These are phyloP conservation scores for Erigeron philadelphicus DNA, from an alignment of 140 eudicot species.

Conservation along the genomic window DNA sequence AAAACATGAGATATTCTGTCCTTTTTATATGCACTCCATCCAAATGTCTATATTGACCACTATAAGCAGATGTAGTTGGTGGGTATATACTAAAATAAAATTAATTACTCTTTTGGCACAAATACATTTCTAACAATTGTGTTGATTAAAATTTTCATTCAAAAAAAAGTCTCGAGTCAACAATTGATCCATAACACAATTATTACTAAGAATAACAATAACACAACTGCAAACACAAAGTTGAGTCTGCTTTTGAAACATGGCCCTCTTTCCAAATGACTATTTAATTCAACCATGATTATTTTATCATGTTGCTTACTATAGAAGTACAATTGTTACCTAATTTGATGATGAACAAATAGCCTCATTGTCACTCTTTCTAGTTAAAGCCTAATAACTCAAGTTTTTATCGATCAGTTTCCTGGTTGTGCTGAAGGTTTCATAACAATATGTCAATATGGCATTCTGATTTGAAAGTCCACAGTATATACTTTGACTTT, in stretches of 20 bases:
- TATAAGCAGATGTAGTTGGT: conserved; percentile 29
- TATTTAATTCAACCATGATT: no score
- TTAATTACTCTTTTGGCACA: conserved; percentile 20
- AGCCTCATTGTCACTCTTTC: no score
- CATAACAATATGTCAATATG: conserved; percentile 15
- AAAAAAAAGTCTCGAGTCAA: not conserved
- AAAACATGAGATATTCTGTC: conserved; percentile 12
- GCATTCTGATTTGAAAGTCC: conserved; percentile 9
- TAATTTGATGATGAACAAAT: no score
- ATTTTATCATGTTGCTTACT: conserved; percentile 6
- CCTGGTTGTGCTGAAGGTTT: not conserved
- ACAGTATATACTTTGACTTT: not conserved
- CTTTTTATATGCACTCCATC: conserved; percentile 3
- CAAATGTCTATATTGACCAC: conserved; percentile 15
- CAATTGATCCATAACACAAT: not conserved
- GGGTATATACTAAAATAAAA: conserved; percentile 19
- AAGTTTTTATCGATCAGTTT: no score
- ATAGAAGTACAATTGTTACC: no score
- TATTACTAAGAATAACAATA: not conserved
- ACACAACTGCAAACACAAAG: no score
- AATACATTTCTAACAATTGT: not conserved
- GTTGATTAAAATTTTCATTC: not conserved
- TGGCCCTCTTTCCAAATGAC: no score
- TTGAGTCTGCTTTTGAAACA: no score
- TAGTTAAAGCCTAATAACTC: no score